Evolutionary conservation across 2,329 filamentous ascomycete species (phyloP).

Genomic region (Diplodia seriata): DNA sequence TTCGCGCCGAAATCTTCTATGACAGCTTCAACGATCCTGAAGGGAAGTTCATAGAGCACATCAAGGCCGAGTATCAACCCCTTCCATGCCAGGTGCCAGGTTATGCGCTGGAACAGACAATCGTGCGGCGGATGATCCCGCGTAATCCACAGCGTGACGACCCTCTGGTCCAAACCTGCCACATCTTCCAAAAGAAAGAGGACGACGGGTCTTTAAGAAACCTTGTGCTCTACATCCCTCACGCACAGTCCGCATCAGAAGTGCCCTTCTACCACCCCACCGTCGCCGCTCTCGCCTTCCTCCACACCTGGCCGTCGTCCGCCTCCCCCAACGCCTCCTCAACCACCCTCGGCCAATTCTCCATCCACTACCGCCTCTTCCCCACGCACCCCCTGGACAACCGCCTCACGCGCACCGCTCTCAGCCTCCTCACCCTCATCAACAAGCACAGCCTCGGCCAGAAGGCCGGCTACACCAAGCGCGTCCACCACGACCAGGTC

Average conservation of each 20-base stretch:
- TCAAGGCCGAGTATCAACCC: slow-evolving; percentile 51
- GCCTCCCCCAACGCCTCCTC: slow-evolving; percentile 31
- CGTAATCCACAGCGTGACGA: slow-evolving; percentile 79
- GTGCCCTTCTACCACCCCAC: slow-evolving; percentile 90
- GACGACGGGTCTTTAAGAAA: slow-evolving; percentile 47
- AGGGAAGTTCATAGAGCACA: slow-evolving; percentile 56
- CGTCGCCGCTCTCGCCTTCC: slow-evolving; percentile 75
- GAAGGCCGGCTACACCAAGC: slow-evolving; percentile 74
- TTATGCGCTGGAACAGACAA: slow-evolving; percentile 63
- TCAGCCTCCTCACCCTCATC: slow-evolving; percentile 71
- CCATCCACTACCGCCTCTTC: slow-evolving; percentile 61
- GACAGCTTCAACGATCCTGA: slow-evolving; percentile 54
- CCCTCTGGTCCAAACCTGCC: slow-evolving; percentile 81
- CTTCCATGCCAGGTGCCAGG: slow-evolving; percentile 37
- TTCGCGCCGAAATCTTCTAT: slow-evolving; percentile 76
- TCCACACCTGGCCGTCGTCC: slow-evolving; percentile 67
- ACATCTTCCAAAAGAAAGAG: slow-evolving; percentile 62
- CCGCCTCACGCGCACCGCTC: slow-evolving; percentile 71
- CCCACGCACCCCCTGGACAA: slow-evolving; percentile 46
- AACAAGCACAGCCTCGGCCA: slow-evolving; percentile 76
- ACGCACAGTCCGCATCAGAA: slow-evolving; percentile 65
- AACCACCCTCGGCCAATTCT: slow-evolving; percentile 50
- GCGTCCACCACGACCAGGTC: slow-evolving; percentile 82
- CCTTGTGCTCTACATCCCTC: slow-evolving; percentile 80
- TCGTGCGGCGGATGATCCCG: slow-evolving; percentile 81